phyloP scores from a whole-genome alignment of 1,139 yeast species.

The Blastobotrys buckinghamii region DNA sequence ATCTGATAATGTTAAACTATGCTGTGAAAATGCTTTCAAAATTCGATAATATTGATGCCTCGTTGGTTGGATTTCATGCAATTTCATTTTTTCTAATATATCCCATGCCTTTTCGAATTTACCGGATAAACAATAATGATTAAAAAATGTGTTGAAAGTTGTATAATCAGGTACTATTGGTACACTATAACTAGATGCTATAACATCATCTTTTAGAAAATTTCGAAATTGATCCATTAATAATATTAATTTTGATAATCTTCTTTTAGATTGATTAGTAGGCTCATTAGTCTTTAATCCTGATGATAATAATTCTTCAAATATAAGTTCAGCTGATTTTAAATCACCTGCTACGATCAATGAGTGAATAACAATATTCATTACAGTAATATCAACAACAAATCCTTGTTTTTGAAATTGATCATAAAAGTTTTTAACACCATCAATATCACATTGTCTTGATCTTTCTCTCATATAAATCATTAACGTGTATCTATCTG shows the following conservation, averaged over 20 bases:
- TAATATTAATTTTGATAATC: conserved; percentile 13
- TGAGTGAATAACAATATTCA: conserved; percentile 16
- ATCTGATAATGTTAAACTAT: not conserved
- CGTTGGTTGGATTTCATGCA: conserved; percentile 2
- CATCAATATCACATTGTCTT: conserved; percentile 13
- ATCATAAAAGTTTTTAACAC: conserved; percentile 15
- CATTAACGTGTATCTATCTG: conserved; percentile 22
- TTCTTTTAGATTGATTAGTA: not conserved
- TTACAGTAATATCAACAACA: conserved; percentile 16
- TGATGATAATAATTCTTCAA: not conserved
- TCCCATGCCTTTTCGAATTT: conserved; percentile 8
- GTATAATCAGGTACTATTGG: conserved; percentile 17
- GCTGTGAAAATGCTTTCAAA: not conserved
- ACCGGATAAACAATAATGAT: conserved; percentile 13
- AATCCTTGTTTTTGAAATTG: conserved; percentile 14
- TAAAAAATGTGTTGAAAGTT: conserved; percentile 16
- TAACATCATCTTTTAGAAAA: conserved; percentile 3
- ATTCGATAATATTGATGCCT: conserved; percentile 10
- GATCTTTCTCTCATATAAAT: conserved; percentile 19
- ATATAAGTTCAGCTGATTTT: conserved; percentile 8
- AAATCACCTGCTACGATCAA: conserved; percentile 15
- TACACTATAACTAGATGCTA: conserved; percentile 10
- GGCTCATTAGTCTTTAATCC: not conserved
- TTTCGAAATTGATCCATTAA: conserved; percentile 16
- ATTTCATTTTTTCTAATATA: conserved; percentile 5